Base-by-base conservation (phyloP, 2,329 filamentous ascomycete genomes). In the Aspergillus intermedius region DNA sequence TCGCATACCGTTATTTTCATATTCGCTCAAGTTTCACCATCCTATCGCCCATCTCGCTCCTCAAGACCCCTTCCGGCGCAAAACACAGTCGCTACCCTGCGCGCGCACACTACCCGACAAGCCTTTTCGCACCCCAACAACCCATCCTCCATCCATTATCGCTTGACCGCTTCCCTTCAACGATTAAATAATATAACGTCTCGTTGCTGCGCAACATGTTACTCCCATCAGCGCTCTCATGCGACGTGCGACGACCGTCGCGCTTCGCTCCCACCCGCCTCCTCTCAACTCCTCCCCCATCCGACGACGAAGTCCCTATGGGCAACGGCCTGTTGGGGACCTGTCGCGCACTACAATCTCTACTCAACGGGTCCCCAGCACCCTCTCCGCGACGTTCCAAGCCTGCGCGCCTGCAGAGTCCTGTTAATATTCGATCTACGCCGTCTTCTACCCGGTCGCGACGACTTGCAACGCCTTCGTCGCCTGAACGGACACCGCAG, bases 211-310 rank as follows among this genome's bases (percentile, higher is more conserved):
- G 47, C 54, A 56, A 64, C 32, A 71, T 75, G 72, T 57, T 75
- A 43, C 70, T 75, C 49, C 72, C 71, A 49, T 74, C 72, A 7
- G 72, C 72, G 28, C 60, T 75, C 44, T 60, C 70, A 49, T 74
- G 72, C 66, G 71, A 74, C 53, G 58, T 62, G 58, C 65, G 65
- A 54, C 67, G 62, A 53, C 61, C 60, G 49, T 63, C 67, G 59
- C 62, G 63, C 56, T 65, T 69, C 56, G 60, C 64, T 2, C 56
- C 63, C 44, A 65, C 52, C 49, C 65, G 63, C 50, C 55, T 65
- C 15, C 67, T 72, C 51, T 61, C 68, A 22, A 70, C 69, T 22
- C 66, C 69, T 45, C 67, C 68, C 21, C 64, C 68, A 8, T 65
- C 65, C 9, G 66, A 69, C 53, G 59, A 64, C 50, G 60, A 63